Evolutionary conservation across 2,329 filamentous ascomycete genomes (phyloP).

Genomic region (Cordyceps cateniannulata): DNA sequence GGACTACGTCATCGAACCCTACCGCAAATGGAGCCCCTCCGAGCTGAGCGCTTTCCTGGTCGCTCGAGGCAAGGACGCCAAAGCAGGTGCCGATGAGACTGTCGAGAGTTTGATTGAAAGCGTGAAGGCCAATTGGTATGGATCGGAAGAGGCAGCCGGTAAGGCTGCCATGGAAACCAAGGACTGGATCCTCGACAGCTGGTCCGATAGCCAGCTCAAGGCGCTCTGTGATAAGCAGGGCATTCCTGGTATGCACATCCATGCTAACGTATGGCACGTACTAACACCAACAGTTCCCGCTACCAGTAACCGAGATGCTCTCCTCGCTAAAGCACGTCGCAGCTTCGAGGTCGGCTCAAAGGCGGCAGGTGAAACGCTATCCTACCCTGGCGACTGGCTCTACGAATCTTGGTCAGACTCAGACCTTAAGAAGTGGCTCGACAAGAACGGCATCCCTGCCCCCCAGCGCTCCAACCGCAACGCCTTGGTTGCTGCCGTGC

Average conservation of each 20-base stretch:
- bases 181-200: slow-evolving; percentile 93
- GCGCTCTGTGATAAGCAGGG: slow-evolving; percentile 82
- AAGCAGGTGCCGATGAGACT: slow-evolving; percentile 59
- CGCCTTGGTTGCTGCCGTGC: slow-evolving; percentile 80
- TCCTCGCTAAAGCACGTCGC: slow-evolving; percentile 70
- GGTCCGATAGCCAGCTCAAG: slow-evolving; percentile 91
- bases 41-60: slow-evolving; percentile 63
- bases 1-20: slow-evolving; percentile 64
- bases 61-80: slow-evolving; percentile 63
- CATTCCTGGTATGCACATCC: slow-evolving; percentile 55
- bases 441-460: slow-evolving; percentile 76
- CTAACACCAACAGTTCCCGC: slow-evolving; percentile 55
- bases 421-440: slow-evolving; percentile 89
- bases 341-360: slow-evolving; percentile 76
- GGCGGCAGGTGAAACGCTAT: slow-evolving; percentile 64
- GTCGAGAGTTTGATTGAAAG: slow-evolving; percentile 62
- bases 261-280: neutral
- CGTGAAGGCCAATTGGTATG: slow-evolving; percentile 69
- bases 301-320: slow-evolving; percentile 75
- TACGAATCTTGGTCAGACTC: slow-evolving; percentile 89
- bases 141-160: slow-evolving; percentile 70
- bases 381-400: slow-evolving; percentile 94
- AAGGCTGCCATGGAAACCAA: slow-evolving; percentile 66
- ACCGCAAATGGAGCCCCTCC: slow-evolving; percentile 67
- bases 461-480: slow-evolving; percentile 82